phyloP scores from a whole-genome alignment of 2,329 filamentous ascomycete genomes.

The Talaromyces pinophilus region DNA sequence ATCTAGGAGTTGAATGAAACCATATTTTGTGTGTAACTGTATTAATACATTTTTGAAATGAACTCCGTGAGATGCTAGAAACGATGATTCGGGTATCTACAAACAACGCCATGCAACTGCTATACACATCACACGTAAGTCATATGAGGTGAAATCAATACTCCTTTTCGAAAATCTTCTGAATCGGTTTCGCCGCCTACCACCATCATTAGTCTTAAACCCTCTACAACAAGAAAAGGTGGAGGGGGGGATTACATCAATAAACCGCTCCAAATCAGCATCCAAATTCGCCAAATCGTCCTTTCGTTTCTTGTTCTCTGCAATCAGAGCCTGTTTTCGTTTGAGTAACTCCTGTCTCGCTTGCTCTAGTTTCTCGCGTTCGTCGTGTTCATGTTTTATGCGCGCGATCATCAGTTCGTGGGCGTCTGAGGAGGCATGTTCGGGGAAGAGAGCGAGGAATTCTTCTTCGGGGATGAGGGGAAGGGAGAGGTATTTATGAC shows the following conservation, averaged over 20 bases:
- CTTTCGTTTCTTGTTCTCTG: slow-evolving; percentile 86
- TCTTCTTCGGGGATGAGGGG: slow-evolving; percentile 82
- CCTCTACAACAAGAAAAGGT: not conserved
- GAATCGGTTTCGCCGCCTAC: slow-evolving; percentile 83
- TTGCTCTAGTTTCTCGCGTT: slow-evolving; percentile 82
- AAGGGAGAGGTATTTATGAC: slow-evolving; percentile 80
- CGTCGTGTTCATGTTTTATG: slow-evolving; percentile 85
- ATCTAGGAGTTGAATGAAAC: not conserved
- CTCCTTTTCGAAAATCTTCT: slow-evolving; percentile 79
- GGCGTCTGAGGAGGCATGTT: slow-evolving; percentile 70
- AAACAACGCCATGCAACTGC: slow-evolving; percentile 15
- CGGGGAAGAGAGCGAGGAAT: slow-evolving; percentile 74
- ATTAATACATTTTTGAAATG: not conserved
- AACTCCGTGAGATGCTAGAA: slow-evolving; percentile 1
- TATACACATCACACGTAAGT: not conserved
- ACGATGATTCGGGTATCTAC: not conserved
- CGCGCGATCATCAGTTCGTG: slow-evolving; percentile 84
- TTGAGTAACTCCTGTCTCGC: slow-evolving; percentile 75
- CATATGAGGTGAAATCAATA: slow-evolving; percentile 35
- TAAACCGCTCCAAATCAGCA: slow-evolving; percentile 88
- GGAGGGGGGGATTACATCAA: slow-evolving; percentile 65
- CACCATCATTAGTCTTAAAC: slow-evolving; percentile 24
- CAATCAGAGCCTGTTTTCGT: slow-evolving; percentile 68
- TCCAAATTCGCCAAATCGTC: slow-evolving; percentile 91
- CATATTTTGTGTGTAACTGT: slow-evolving; percentile 2